Evolutionary conservation across 2,329 filamentous ascomycete species (phyloP), one percentile per base, ranked within the genome.

Genomic region (Dothistroma pini): DNA sequence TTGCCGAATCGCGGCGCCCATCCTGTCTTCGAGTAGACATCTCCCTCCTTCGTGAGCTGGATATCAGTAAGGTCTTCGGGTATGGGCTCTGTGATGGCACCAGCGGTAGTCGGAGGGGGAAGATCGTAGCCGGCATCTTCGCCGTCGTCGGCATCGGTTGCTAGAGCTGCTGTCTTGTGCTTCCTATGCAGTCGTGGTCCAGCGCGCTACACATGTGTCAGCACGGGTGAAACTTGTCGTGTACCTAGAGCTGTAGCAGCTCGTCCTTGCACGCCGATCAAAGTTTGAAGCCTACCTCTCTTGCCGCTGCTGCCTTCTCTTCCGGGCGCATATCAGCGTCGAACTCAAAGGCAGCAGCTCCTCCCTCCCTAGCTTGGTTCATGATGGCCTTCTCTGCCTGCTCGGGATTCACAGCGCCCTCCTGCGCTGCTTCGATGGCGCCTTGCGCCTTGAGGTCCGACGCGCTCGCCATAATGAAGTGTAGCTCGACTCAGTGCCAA

Each of bases 1-100:
- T 86, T 86, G 68, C 91, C 91, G 73, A 97, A 92, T 65, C 86
- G 86, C 47, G 95, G 95, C 14, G 90, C 87, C 95, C 95, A 97
- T 55, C 95, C 95, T 6, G 92, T 91, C 64, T 78, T 78, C 55
- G 69, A 75, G 75, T 75, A 82, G 25, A 75, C 72, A 49, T 76
- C 83, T 80, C 78, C 63, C 16, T 62, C 63, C 57, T 85, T 81
- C 64, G 84, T 84, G 61, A 83, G 81, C 68, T 83, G 83, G 47
- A 75, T 70, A 11, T 53, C 55, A 44, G 51, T 57, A 54, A 68
- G 65, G 62, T 82, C 83, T 77, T 59, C 81, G 79, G 63, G 84
- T 72, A 60, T 79, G 74, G 69, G 82, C 21, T 80, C 72, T 4
- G 83, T 73, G 54, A 93, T 75, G 32, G 85, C 89, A 66, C 86